phyloP scores from a whole-genome alignment of 345 rosid genomes.

The Sisymbrium irio region DNA sequence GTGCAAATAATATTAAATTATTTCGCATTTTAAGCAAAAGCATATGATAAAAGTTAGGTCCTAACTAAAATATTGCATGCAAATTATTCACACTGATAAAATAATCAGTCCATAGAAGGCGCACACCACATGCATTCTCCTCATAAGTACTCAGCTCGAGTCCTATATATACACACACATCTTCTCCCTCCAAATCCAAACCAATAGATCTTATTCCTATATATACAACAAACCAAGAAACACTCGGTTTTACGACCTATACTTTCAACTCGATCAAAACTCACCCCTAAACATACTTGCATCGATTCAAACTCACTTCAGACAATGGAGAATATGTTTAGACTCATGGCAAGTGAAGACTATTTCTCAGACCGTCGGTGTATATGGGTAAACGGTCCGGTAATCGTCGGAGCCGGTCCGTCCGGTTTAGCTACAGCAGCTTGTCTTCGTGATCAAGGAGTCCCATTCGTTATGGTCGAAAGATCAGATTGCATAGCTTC shows the following conservation, averaged over 20 bases:
- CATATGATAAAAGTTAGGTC: slow-evolving; percentile 30
- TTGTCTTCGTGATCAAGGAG: slow-evolving; percentile 44
- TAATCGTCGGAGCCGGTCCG: slow-evolving; percentile 55
- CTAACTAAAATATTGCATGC: neutral
- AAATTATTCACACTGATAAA: slow-evolving; percentile 18
- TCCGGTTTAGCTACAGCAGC: slow-evolving; percentile 56
- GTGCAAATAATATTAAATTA: neutral
- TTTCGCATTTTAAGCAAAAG: slow-evolving; percentile 26
- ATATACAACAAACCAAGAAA: slow-evolving; percentile 17
- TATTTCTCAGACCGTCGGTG: slow-evolving; percentile 44
- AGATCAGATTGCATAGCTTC: slow-evolving; percentile 50
- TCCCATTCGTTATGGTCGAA: slow-evolving; percentile 50
- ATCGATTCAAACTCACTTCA: neutral
- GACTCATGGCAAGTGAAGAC: slow-evolving; percentile 42
- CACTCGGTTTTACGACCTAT: slow-evolving; percentile 6
- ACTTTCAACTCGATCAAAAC: slow-evolving; percentile 18
- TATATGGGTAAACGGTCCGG: slow-evolving; percentile 41
- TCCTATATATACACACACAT: slow-evolving; percentile 19
- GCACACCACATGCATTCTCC: slow-evolving; percentile 25
- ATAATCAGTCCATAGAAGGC: slow-evolving; percentile 15
- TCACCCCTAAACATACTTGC: neutral
- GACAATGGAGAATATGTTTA: slow-evolving; percentile 47
- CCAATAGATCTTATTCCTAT: slow-evolving; percentile 13
- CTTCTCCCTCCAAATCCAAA: slow-evolving; percentile 29
- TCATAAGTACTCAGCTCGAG: neutral